Evolutionary conservation across 495 filamentous ascomycete genomes (phyloP).

Genomic region (Aspergillus sclerotioniger): DNA sequence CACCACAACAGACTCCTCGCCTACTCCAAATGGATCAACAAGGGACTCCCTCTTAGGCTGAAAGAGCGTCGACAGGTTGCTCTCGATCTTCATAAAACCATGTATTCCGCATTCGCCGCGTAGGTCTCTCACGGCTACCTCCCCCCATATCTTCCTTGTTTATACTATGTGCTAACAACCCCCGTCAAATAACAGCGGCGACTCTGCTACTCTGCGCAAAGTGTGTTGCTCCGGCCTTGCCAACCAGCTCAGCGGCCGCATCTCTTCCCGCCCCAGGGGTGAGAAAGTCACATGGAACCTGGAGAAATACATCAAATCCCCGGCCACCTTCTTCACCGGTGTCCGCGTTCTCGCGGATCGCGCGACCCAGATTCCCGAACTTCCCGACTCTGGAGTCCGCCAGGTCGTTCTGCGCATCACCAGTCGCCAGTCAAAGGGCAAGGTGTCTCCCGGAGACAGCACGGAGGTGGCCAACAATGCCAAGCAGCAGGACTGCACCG

Average conservation of each 20-base stretch:
- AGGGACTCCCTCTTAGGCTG: conserved; percentile 36
- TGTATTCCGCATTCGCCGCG: conserved; percentile 72
- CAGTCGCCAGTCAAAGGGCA: conserved; percentile 57
- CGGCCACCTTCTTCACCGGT: conserved; percentile 43
- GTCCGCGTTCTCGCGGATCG: conserved; percentile 59
- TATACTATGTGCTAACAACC: neutral
- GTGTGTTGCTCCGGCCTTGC: conserved; percentile 63
- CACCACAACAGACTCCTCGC: conserved; percentile 36
- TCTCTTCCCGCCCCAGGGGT: conserved; percentile 51
- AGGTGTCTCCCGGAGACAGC: conserved; percentile 13
- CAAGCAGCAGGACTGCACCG: conserved; percentile 61
- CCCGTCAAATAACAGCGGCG: conserved; percentile 42
- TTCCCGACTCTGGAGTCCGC: conserved; percentile 50
- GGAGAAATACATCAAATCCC: conserved; percentile 56
- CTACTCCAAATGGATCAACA: conserved; percentile 37
- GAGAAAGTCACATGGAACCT: conserved; percentile 64
- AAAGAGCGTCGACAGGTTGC: conserved; percentile 42
- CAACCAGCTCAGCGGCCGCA: conserved; percentile 51
- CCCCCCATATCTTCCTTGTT: neutral
- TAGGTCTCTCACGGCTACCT: conserved; percentile 29
- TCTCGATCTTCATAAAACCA: conserved; percentile 58
- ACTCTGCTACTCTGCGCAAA: conserved; percentile 52
- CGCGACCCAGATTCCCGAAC: conserved; percentile 48
- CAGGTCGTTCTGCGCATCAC: conserved; percentile 74
- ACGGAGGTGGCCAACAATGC: conserved; percentile 25